These are phyloP conservation scores for Craspedostauros australis DNA, from an alignment of 108 stramenopile genomes.

Conservation along the genomic window DNA sequence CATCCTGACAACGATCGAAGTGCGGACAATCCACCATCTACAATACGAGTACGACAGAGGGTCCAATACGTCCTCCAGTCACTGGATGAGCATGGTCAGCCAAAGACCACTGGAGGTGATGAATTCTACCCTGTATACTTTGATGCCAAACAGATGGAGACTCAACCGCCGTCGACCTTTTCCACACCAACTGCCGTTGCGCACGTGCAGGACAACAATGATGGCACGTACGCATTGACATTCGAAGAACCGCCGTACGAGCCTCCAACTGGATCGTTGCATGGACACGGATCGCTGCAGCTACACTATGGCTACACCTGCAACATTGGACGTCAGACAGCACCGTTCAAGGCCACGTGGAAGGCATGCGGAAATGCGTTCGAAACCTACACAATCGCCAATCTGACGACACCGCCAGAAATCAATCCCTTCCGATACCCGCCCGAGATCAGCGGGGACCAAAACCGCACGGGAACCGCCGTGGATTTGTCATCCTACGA, in stretches of 20 bases:
- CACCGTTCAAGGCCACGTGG: slow-evolving; percentile 1
- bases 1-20: no score
- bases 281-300: not conserved
- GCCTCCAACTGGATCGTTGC: not conserved
- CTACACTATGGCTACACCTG: slow-evolving; percentile 14
- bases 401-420: slow-evolving; percentile 1
- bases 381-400: not conserved
- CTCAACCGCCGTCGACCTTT: no score
- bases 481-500: no score
- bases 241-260: slow-evolving; percentile 1
- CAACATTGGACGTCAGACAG: not conserved
- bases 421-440: no score
- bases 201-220: not conserved
- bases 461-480: no score
- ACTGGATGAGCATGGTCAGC: not conserved
- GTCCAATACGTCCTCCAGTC: slow-evolving; percentile 1
- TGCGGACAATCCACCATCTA: no score
- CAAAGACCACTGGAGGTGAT: slow-evolving; percentile 14
- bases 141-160: not conserved
- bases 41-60: no score
- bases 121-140: slow-evolving; percentile 10
- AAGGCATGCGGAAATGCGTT: not conserved
- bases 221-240: slow-evolving; percentile 6
- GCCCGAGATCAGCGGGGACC: no score
- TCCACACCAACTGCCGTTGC: no score